Evolutionary conservation across 208 protist species (phyloP).

Genomic region (Trypanosoma platydactyli): DNA sequence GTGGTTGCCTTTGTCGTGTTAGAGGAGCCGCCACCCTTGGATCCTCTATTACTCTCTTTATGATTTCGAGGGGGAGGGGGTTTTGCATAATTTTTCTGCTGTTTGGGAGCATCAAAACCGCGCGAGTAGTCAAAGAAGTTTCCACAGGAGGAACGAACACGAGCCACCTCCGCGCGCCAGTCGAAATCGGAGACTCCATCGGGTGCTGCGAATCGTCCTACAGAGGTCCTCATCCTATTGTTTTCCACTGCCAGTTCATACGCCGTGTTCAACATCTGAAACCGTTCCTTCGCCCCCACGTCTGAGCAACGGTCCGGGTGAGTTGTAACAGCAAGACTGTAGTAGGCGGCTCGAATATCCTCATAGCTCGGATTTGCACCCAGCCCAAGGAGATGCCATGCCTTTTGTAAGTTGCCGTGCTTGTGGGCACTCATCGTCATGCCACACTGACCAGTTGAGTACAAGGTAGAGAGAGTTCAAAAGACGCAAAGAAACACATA

Average conservation of each 20-base stretch:
- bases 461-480: background rate
- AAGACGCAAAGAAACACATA: background rate
- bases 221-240: background rate
- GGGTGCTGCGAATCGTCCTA: background rate
- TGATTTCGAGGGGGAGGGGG: background rate
- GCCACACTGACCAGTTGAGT: background rate
- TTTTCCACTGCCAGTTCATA: constrained; percentile 24
- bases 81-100: background rate
- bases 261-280: constrained; percentile 24
- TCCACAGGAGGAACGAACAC: constrained; percentile 13
- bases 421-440: constrained; percentile 7
- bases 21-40: too few species aligned
- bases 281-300: constrained; percentile 14
- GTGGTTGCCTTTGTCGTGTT: too few species aligned
- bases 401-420: background rate
- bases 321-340: constrained; percentile 20
- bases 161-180: constrained; percentile 25
- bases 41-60: background rate
- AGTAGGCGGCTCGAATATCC: constrained; percentile 23
- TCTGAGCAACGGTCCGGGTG: constrained; percentile 28
- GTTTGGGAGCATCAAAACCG: background rate
- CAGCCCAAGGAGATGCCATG: constrained; percentile 24
- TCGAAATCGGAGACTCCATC: constrained; percentile 8
- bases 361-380: constrained; percentile 8
- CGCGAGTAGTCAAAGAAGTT: background rate